Evolutionary conservation across 2,329 filamentous ascomycete species (phyloP).

Genomic region (Botryotinia narcissicola): DNA sequence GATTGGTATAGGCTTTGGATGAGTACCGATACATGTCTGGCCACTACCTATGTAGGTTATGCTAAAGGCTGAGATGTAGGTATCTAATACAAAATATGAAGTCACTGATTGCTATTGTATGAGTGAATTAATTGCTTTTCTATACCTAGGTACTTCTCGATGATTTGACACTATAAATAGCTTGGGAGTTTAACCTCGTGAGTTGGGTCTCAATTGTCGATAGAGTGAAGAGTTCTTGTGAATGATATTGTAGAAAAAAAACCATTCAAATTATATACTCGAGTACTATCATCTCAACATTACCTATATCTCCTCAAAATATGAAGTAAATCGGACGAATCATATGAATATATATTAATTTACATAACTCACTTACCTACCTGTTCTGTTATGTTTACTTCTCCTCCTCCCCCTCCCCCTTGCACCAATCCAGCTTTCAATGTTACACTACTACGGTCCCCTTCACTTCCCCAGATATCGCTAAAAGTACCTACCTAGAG

Average conservation of each 20-base stretch:
- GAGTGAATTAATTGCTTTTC: background rate
- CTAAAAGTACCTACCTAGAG: slow-evolving; percentile 1
- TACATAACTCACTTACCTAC: no score
- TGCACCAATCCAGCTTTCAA: background rate
- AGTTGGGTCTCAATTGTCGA: background rate
- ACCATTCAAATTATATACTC: background rate
- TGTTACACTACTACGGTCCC: background rate
- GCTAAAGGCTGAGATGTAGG: background rate
- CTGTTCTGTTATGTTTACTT: background rate
- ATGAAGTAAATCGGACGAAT: background rate
- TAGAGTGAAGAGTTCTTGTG: background rate
- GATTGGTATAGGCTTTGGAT: background rate
- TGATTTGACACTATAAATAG: background rate
- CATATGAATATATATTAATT: background rate
- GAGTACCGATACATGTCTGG: background rate
- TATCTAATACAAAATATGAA: background rate
- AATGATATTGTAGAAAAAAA: background rate
- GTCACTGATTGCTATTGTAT: background rate
- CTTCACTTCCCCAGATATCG: slow-evolving; percentile 16
- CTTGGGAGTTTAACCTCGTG: background rate
- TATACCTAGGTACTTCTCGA: background rate
- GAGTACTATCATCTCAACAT: background rate
- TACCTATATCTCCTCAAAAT: background rate
- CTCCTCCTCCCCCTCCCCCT: background rate
- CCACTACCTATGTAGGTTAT: background rate